Base-by-base conservation (phyloP, 2,329 filamentous ascomycete genomes). In the Chrysosporium keratinophilum region DNA sequence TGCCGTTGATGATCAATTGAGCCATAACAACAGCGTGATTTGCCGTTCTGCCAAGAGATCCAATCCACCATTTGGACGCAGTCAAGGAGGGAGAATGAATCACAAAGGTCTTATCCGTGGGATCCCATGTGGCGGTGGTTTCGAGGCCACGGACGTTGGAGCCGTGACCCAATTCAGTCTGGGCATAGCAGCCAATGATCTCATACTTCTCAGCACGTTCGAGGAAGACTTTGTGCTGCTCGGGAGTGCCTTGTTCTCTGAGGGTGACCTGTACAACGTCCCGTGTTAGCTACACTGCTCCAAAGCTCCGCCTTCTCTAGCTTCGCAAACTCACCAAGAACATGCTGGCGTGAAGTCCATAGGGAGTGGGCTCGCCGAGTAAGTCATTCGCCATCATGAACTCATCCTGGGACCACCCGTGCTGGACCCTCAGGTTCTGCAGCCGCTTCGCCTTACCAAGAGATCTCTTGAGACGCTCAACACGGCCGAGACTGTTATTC, bases 11-110 rank as follows among this genome's bases (percentile, higher is more conserved):
- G 57, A 83, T 78, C 28, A 90, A 75, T 69, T 89, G 85, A 0
- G 87, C 86, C 77, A 90, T 88, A 2, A 90, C 84, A 1, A 87
- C 81, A 1, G 86, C 86, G 63, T 88, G 78, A 65, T 87, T 90
- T 43, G 87, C 86, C 2, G 83, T 83, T 61, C 84, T 78, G 50
- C 86, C 87, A 2, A 90, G 76, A 10, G 84, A 86, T 1, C 87
- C 87, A 61, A 88, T 88, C 87, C 87, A 90, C 85, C 85, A 91
- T 65, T 91, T 91, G 34, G 83, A 84, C 0, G 85, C 79, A 1
- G 86, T 89, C 54, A 89, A 74, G 57, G 81, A 76, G 9, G 86
- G 86, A 0, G 84, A 87, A 68, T 89, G 81, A 35, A 90, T 75
- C 12, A 76, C 83, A 62, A 90, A 89, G 2, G 82, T 87, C 75